Evolutionary conservation across 192 early-diverging fungal species (phyloP), one percentile per base, ranked within the genome.

Genomic region (Pilaira anomala): DNA sequence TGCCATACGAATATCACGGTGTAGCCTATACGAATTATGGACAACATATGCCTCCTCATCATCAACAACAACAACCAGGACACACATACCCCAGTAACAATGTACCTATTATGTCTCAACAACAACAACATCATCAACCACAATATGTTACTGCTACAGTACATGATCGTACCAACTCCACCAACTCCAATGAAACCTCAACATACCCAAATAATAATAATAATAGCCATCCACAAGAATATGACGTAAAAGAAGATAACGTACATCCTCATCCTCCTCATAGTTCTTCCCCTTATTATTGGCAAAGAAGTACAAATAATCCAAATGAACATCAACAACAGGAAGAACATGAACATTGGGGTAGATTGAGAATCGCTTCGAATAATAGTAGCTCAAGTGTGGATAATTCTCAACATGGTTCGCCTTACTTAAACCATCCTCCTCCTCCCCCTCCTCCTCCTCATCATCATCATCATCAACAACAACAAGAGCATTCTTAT

Each of bases 321-420:
- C 21, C 33, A 14, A 58, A 25, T 16, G 33, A 33, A 21, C 26
- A 62, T 16, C 46, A 62, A 0, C 40, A 62, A 14, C 60, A 62
- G 9, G 22, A 22, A 5, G n/a, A 50, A 14, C 49, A 24, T 24
- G 22, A 19, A 7, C 48, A 22, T 48, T 58, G 56, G 56, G 41
- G 40, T 58, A 58, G 56, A 58, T 13, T 58, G 36, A 58, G 56
- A 58, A 51, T 63, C 48, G 33, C 62, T 40, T 52, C 62, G 9
- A 50, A 63, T 36, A 52, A 49, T 11, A 52, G 62, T 49, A 50
- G 24, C 25, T 39, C 62, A 39, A 52, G 36, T 28, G 39, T 63
- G 7, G 62, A 62, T 22, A 62, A 44, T 21, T 29, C 29, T 36
- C 60, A 62, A 30, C 28, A 46, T 21, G 24, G 46, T 33, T 36